phyloP scores from a whole-genome alignment of 352 stramenopile genomes.

The Thalassiosira mediterranea region DNA sequence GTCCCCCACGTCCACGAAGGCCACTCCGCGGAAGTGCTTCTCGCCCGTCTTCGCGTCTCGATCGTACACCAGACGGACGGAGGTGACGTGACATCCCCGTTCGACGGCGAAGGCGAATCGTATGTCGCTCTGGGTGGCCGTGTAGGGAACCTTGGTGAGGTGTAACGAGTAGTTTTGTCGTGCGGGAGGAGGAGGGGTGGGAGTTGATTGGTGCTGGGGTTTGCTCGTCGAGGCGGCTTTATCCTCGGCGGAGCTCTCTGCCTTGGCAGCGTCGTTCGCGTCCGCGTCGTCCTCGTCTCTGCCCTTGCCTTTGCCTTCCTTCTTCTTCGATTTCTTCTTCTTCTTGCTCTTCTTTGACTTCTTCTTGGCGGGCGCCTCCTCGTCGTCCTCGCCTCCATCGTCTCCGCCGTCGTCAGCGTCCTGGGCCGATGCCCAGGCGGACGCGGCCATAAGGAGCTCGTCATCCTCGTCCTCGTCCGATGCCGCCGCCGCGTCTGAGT shows the following conservation, averaged over 20 bases:
- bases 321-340: constrained; percentile 58
- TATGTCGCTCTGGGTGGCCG: constrained; percentile 64
- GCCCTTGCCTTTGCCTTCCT: neutral
- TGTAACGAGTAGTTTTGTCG: constrained; percentile 58
- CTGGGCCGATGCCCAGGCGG: neutral
- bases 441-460: constrained; percentile 2
- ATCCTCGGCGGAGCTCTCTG: neutral
- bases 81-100: constrained; percentile 63
- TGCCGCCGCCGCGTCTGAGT: too few species aligned
- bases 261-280: neutral
- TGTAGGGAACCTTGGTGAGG: constrained; percentile 74
- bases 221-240: constrained; percentile 6
- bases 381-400: too few species aligned
- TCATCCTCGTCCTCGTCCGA: constrained; percentile 10
- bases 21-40: constrained; percentile 70
- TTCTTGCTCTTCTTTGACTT: constrained; percentile 56
- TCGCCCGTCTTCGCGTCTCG: constrained; percentile 46
- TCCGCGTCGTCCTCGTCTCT: neutral
- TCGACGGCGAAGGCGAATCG: constrained; percentile 64
- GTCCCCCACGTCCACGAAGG: constrained; percentile 65
- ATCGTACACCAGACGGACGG: constrained; percentile 75
- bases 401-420: neutral
- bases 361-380: too few species aligned
- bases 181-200: too few species aligned
- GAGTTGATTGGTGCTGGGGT: too few species aligned